Evolutionary conservation across 805 yeast genomes (phyloP).

Genomic region (Martiniozyma abietophila): DNA sequence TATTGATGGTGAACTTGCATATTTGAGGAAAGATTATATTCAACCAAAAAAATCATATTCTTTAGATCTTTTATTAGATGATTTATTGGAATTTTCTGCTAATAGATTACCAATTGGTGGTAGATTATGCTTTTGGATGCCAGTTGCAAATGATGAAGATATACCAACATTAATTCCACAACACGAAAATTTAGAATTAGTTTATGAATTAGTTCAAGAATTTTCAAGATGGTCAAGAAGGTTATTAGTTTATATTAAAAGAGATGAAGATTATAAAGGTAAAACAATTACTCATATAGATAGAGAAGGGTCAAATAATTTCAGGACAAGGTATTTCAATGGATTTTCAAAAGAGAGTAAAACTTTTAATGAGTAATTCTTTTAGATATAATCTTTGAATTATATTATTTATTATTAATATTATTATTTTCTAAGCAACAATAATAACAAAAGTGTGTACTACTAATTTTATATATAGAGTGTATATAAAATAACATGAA

Average conservation of each 20-base stretch:
- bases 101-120: conserved; percentile 65
- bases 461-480: too few species aligned
- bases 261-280: conserved; percentile 43
- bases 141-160: conserved; percentile 81
- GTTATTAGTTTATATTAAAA: conserved; percentile 67
- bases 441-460: too few species aligned
- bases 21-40: conserved; percentile 68
- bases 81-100: conserved; percentile 65
- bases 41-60: conserved; percentile 91
- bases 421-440: too few species aligned
- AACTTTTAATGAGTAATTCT: neutral
- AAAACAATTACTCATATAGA: conserved; percentile 33
- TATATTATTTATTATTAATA: too few species aligned
- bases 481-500: too few species aligned
- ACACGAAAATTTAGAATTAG: conserved; percentile 62
- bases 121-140: conserved; percentile 94
- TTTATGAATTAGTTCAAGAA: conserved; percentile 72
- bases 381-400: too few species aligned
- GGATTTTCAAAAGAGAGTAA: conserved; percentile 34
- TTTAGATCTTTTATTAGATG: conserved; percentile 67
- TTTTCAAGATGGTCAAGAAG: conserved; percentile 93
- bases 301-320: conserved; percentile 42
- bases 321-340: conserved; percentile 68
- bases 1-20: conserved; percentile 77
- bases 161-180: conserved; percentile 58